Evolutionary conservation across 202 grass and related monocot species (phyloP), one percentile per base, ranked within the genome.

Genomic region (Setaria italica): DNA sequence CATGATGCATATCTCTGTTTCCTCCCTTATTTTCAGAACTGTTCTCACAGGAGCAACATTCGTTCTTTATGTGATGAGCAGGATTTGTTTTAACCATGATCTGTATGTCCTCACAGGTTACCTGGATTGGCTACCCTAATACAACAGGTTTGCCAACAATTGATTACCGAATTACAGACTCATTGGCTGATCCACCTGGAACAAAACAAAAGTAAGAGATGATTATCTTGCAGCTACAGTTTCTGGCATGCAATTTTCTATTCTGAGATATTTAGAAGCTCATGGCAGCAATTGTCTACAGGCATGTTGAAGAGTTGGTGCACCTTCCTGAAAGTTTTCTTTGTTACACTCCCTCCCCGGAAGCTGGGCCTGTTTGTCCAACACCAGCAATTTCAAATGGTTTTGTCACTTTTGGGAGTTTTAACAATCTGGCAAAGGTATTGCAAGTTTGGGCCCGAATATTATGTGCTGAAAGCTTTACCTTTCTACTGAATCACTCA

Each of bases 361-460:
- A 99, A 96, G 97, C 97, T 80, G 97, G 97, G 34, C 97, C 86
- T 30, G 53, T 99, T 84, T 91, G 79, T 66, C 87, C 90, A 51
- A 96, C 94, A 1, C 97, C 97, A 64, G 94, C 94, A 78, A 82
- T 99, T 70, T 91, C 92, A 79, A 99, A 96, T 90, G 92, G 94
- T 78, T 96, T 99, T 25, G 32, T 99, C 47, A 99, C 97, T 12
- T 99, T 99, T 85, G 97, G 97, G 76, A 99, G 94, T 77, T 99
- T 99, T 84, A 96, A 99, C 77, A 99, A 99, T 94, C 87, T 99
- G 78, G 97, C 97, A 79, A 99, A 99, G 97, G 97, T 99, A 88
- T 80, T 70, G 77, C 6, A 74, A 46, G 43, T 46, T 46, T 9
- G 8, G 43, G 43, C 7, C 43, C 2, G 43, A 46, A 46, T 46